Percentiles rank a stretch among this genome's conserved stretches.
These are phyloP conservation scores for Trichoderma reesei DNA, from an alignment of 495 filamentous ascomycete species.

Conservation along the genomic window DNA sequence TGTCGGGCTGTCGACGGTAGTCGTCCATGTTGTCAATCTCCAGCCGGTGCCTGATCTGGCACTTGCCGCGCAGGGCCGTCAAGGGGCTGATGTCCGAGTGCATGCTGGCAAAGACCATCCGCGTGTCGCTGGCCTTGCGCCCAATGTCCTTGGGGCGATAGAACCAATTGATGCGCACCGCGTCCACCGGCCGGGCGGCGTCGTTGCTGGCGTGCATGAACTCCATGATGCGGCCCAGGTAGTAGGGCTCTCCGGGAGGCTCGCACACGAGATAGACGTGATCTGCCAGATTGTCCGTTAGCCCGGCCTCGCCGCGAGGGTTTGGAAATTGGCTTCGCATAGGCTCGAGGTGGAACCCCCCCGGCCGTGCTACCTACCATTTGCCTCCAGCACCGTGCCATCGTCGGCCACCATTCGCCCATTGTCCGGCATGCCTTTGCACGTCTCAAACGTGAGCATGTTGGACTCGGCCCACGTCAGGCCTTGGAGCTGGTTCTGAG, in stretches of 20 bases:
- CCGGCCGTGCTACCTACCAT: conserved; percentile 55
- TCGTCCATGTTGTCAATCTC: conserved; percentile 76
- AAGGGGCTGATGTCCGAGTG: conserved; percentile 94
- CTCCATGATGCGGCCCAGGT: conserved; percentile 95
- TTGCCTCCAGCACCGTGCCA: conserved; percentile 69
- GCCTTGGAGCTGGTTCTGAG: neutral
- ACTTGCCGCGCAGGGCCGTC: conserved; percentile 85
- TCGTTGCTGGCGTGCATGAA: conserved; percentile 77
- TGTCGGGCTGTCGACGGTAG: conserved; percentile 72
- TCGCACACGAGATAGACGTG: conserved; percentile 97
- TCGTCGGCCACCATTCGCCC: conserved; percentile 82
- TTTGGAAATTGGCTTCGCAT: conserved; percentile 10
- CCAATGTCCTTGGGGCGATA: conserved; percentile 94
- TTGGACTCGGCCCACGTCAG: conserved; percentile 45
- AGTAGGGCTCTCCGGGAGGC: conserved; percentile 96
- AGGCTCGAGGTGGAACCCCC: conserved; percentile 10
- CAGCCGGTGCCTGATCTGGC: conserved; percentile 72
- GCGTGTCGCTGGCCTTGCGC: conserved; percentile 78
- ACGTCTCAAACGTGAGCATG: conserved; percentile 77
- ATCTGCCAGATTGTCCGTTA: conserved; percentile 49
- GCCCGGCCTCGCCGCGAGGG: neutral
- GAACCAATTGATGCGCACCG: conserved; percentile 93
- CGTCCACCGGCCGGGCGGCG: conserved; percentile 62
- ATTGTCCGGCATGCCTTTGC: conserved; percentile 57
- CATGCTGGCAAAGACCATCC: conserved; percentile 91